Evolutionary conservation across 345 rosid species (phyloP).

Genomic region (Carallia brachiata): DNA sequence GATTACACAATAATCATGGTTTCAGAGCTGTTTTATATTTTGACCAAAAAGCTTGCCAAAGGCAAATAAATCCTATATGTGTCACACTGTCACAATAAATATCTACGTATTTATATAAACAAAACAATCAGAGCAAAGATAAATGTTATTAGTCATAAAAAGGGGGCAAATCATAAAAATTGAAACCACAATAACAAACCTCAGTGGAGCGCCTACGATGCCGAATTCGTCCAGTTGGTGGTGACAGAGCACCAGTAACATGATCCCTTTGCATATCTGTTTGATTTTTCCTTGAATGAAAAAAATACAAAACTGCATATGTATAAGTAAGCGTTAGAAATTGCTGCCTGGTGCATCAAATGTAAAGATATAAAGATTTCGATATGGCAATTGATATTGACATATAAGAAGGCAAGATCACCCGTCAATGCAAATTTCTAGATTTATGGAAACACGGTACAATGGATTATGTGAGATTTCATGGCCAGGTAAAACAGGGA

Average conservation of each 20-base stretch:
- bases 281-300: slow-evolving; percentile 8
- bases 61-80: too few relatives aligned
- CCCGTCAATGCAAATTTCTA: too few relatives aligned
- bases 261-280: slow-evolving; percentile 64
- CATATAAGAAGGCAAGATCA: too few relatives aligned
- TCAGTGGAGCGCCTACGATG: slow-evolving; percentile 70
- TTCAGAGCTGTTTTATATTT: too few relatives aligned
- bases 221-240: slow-evolving; percentile 51
- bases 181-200: slow-evolving; percentile 38
- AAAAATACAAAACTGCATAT: slow-evolving; percentile 10
- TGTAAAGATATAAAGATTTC: neutral
- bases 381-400: neutral
- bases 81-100: too few relatives aligned
- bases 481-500: too few relatives aligned
- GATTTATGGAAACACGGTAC: too few relatives aligned
- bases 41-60: too few relatives aligned
- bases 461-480: too few relatives aligned
- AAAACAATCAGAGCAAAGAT: neutral
- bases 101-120: neutral
- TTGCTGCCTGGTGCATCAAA: slow-evolving; percentile 12
- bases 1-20: too few relatives aligned
- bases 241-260: slow-evolving; percentile 36
- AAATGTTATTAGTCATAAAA: neutral
- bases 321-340: neutral
- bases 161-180: neutral